A percentile compares a stretch with the other conserved stretches of the same genome.
Evolutionary conservation across 805 yeast species (phyloP).

Genomic region (Sungouiozyma ichnusensis): DNA sequence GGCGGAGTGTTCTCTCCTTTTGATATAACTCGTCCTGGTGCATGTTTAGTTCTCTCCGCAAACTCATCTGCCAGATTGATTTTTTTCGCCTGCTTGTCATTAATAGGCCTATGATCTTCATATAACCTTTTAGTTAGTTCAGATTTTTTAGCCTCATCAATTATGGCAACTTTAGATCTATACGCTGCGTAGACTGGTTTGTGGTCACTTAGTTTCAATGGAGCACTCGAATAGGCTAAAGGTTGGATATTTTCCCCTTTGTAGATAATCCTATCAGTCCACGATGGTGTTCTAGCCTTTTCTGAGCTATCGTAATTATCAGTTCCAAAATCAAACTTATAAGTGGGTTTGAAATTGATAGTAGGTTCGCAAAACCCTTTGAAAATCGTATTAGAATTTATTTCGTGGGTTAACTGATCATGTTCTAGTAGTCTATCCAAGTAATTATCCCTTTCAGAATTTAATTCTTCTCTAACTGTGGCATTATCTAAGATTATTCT

Average conservation of each 20-base stretch:
- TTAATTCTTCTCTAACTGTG: conserved; percentile 50
- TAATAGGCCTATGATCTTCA: not conserved
- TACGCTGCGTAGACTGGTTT: conserved; percentile 85
- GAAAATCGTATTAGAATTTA: conserved; percentile 61
- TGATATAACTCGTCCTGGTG: not conserved
- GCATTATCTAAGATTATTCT: conserved; percentile 65
- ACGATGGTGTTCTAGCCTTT: conserved; percentile 85
- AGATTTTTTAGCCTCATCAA: conserved; percentile 53
- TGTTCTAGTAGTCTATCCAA: conserved; percentile 41
- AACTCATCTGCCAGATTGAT: not conserved
- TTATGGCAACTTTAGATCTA: conserved; percentile 50
- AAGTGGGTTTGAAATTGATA: conserved; percentile 77
- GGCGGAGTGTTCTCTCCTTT: not conserved
- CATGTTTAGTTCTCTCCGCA: not conserved
- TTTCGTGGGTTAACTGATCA: conserved; percentile 75
- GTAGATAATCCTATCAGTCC: conserved; percentile 86
- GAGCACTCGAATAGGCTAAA: conserved; percentile 55
- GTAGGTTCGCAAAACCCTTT: conserved; percentile 66
- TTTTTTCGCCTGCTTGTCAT: not conserved
- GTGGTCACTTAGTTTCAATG: conserved; percentile 71
- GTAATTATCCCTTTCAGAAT: conserved; percentile 31
- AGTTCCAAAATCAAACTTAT: conserved; percentile 83
- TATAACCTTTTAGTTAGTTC: conserved; percentile 49
- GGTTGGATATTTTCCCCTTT: conserved; percentile 50
- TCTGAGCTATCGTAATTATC: conserved; percentile 77